Conservation (phyloP, 1,284 basidiomycete species). For the Wallemia hederae region DNA sequence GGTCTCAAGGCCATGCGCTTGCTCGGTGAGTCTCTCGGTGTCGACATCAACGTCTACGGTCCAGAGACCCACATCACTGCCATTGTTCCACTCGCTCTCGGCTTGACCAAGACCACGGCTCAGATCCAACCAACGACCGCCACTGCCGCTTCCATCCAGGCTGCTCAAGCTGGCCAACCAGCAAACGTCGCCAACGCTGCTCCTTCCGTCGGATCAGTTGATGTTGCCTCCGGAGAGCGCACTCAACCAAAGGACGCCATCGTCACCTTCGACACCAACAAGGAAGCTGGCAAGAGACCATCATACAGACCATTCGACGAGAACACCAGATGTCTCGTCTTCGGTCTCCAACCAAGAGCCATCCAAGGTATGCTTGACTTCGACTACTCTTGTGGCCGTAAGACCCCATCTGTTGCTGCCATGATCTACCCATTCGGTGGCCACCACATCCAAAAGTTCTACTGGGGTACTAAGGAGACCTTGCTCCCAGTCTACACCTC, state of each 20-base stretch:
- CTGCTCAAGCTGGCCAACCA: conserved; percentile 5
- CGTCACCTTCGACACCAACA: conserved; percentile 37
- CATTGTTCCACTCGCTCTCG: conserved; percentile 89
- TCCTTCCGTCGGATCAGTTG: conserved; percentile 35
- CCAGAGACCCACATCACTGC: conserved; percentile 97
- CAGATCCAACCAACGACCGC: conserved; percentile 13
- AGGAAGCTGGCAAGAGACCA: conserved; percentile 23
- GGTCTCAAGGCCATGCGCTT: conserved; percentile 96
- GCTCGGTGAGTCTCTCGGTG: conserved; percentile 85
- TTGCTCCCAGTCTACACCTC: conserved; percentile 90
- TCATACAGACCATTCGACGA: conserved; percentile 71
- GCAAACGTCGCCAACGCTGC: conserved; percentile 13
- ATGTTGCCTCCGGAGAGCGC: conserved; percentile 39
- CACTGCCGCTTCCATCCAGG: conserved; percentile 14
- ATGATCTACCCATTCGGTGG: conserved; percentile 99
- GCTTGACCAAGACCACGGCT: conserved; percentile 28
- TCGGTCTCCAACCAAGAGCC: conserved; percentile 91
- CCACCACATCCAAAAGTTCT: conserved; percentile 99
- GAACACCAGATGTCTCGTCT: conserved; percentile 78
- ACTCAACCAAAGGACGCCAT: conserved; percentile 67
- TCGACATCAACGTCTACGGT: conserved; percentile 87
- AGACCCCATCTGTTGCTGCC: conserved; percentile 77
- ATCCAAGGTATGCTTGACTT: conserved; percentile 99
- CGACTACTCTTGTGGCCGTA: conserved; percentile 86
- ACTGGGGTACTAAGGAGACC: conserved; percentile 99